These are phyloP conservation scores for Aphanomyces invadans DNA, from an alignment of 352 stramenopile species.

Conservation along the genomic window DNA sequence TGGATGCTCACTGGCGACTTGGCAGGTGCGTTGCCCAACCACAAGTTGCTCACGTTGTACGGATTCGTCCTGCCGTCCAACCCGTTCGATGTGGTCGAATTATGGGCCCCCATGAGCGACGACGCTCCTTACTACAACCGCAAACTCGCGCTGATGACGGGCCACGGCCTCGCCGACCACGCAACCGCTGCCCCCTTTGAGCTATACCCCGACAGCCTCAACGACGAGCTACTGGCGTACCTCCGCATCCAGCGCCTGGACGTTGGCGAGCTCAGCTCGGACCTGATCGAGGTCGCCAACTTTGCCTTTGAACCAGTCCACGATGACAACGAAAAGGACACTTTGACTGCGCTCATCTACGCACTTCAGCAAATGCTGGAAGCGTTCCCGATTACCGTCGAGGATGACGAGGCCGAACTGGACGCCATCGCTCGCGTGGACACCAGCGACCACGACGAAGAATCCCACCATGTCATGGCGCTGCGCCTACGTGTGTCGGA, in stretches of 20 bases:
- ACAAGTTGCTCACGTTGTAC: constrained; percentile 74
- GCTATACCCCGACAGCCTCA: constrained; percentile 47
- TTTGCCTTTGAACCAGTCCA: constrained; percentile 37
- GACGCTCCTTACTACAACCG: constrained; percentile 36
- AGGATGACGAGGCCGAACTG: constrained; percentile 38
- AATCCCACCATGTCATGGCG: constrained; percentile 47
- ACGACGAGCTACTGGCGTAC: constrained; percentile 55
- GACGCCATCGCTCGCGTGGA: too few relatives aligned
- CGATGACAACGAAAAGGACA: constrained; percentile 42
- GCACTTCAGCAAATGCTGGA: constrained; percentile 53
- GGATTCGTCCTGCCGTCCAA: constrained; percentile 67
- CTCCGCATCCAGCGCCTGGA: constrained; percentile 62
- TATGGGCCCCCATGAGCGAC: constrained; percentile 64
- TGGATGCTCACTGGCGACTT: not conserved
- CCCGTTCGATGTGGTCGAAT: constrained; percentile 58
- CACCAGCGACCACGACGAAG: too few relatives aligned
- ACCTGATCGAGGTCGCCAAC: not conserved
- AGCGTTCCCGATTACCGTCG: constrained; percentile 37
- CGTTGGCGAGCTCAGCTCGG: constrained; percentile 28
- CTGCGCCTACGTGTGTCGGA: constrained; percentile 46
- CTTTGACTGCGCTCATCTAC: constrained; percentile 49
- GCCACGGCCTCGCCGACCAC: constrained; percentile 50
- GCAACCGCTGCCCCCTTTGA: constrained; percentile 45
- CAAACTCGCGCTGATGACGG: constrained; percentile 39
- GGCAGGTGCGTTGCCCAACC: constrained; percentile 50